Base-by-base conservation (phyloP, 495 filamentous ascomycete species). In the Aspergillus ellipticus region DNA sequence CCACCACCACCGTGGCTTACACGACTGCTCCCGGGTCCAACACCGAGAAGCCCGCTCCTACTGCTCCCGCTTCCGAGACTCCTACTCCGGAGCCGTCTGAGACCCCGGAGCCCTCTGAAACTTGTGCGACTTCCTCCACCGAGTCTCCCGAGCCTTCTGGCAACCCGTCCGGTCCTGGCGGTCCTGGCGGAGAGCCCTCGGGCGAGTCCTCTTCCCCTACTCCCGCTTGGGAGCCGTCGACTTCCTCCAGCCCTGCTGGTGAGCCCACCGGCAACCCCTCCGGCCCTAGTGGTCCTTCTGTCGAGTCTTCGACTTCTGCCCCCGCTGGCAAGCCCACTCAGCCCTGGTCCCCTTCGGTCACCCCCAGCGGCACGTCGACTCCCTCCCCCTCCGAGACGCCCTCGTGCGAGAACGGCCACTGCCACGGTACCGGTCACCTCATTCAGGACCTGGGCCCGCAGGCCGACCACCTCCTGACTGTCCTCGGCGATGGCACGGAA, bases 391-490 rank as follows among this genome's bases (percentile, higher is more conserved):
- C 51, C 19, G 24, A 8, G 4, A 35, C 39, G 16, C 13, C 45
- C 6, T 49, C 50, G 0, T 65, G 62, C 51, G 59, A 57, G 6
- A 49, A 55, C 3, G 49, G 42, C 10, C 42, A 51, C 31, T 65
- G 62, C 51, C 62, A 61, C 35, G 63, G 60, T 42, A 68, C 62
- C 19, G 65, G 65, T 9, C 62, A 65, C 29, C 31, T 68, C 31
- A 57, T 68, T 22, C 58, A 64, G 56, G 65, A 68, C 42, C 46
- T 63, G 42, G 65, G 59, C 49, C 65, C 62, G 26, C 62, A 65
- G 51, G 54, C 55, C 55, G 57, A 65, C 41, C 46, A 60, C 35
- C 49, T 58, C 19, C 55, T 68, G 19, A 55, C 55, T 15, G 63
- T 68, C 29, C 43, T 54, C 11, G 61, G 61, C 33, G 29, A 43